phyloP scores from a whole-genome alignment of 2,329 filamentous ascomycete genomes.

The Microascus cirrosus region DNA sequence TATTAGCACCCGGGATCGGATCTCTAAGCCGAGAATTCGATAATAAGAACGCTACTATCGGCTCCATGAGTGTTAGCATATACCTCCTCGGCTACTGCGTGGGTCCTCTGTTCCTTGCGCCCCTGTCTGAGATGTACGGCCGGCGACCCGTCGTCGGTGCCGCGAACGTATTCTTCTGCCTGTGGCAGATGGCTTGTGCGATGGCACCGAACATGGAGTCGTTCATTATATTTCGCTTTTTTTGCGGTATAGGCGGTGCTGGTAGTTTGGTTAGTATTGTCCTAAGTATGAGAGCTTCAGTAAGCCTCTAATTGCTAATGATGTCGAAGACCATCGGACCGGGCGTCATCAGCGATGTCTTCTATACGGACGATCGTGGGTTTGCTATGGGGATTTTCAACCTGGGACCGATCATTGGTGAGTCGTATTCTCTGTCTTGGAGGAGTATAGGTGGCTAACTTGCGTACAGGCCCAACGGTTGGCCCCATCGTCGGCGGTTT shows the following conservation, averaged over 20 bases:
- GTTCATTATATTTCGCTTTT: slow-evolving; percentile 23
- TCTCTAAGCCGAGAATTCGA: slow-evolving; percentile 51
- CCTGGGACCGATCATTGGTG: slow-evolving; percentile 1
- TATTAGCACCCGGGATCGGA: slow-evolving; percentile 58
- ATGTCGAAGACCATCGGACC: too few species aligned
- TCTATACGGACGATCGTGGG: too few species aligned
- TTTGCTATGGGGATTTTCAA: too few species aligned
- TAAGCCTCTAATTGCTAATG: too few species aligned
- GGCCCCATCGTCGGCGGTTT: too few species aligned
- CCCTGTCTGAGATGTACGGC: slow-evolving; percentile 49
- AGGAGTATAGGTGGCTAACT: too few species aligned
- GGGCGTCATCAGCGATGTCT: too few species aligned
- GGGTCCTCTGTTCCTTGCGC: slow-evolving; percentile 47
- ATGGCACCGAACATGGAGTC: slow-evolving; percentile 32
- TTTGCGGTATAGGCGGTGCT: too few species aligned
- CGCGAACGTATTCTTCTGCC: slow-evolving; percentile 33
- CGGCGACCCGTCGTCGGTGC: slow-evolving; percentile 36
- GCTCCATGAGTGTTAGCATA: slow-evolving; percentile 55
- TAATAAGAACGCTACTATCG: slow-evolving; percentile 36
- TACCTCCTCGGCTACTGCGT: slow-evolving; percentile 53
- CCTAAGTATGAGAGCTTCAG: too few species aligned
- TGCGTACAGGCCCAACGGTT: too few species aligned
- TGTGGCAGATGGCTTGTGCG: slow-evolving; percentile 38
- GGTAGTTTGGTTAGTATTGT: too few species aligned
- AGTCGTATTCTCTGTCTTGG: slow-evolving; percentile 13